phyloP scores from a whole-genome alignment of 164 flowering plant species.

The Chimonanthus praecox region DNA sequence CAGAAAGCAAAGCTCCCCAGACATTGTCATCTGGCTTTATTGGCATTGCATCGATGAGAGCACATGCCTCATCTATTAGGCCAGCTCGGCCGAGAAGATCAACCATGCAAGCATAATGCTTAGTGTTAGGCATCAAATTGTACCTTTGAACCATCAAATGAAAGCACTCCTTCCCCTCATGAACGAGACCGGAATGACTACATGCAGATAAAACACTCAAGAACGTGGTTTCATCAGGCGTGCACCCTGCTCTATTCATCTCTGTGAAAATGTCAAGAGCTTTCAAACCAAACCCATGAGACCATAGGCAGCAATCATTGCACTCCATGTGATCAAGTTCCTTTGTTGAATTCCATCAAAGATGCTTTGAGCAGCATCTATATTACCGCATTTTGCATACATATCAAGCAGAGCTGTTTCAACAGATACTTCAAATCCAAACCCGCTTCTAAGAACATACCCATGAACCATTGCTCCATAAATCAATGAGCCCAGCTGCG shows the following conservation, averaged over 20 bases:
- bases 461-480: conserved; percentile 22
- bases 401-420: conserved; percentile 60
- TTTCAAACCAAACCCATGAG: conserved; percentile 20
- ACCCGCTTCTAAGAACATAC: conserved; percentile 10
- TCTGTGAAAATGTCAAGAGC: conserved; percentile 19
- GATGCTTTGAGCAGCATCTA: conserved; percentile 10
- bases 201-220: conserved; percentile 25
- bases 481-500: conserved; percentile 19
- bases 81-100: conserved; percentile 30
- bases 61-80: conserved; percentile 17
- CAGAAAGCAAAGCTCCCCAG: conserved; percentile 25
- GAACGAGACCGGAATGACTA: conserved; percentile 24
- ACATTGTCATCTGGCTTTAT: conserved; percentile 14
- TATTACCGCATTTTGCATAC: conserved; percentile 76
- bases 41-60: conserved; percentile 16
- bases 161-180: conserved; percentile 19
- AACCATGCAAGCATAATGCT: conserved; percentile 29
- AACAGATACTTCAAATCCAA: conserved; percentile 3
- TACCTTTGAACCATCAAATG: conserved; percentile 8
- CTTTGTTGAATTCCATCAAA: conserved; percentile 12
- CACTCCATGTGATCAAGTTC: conserved; percentile 19
- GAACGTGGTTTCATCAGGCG: conserved; percentile 19
- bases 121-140: conserved; percentile 5
- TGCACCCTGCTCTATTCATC: conserved; percentile 20
- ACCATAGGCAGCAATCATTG: conserved; percentile 21